Evolutionary conservation across 805 yeast genomes (phyloP).

Genomic region (Torulaspora franciscae): DNA sequence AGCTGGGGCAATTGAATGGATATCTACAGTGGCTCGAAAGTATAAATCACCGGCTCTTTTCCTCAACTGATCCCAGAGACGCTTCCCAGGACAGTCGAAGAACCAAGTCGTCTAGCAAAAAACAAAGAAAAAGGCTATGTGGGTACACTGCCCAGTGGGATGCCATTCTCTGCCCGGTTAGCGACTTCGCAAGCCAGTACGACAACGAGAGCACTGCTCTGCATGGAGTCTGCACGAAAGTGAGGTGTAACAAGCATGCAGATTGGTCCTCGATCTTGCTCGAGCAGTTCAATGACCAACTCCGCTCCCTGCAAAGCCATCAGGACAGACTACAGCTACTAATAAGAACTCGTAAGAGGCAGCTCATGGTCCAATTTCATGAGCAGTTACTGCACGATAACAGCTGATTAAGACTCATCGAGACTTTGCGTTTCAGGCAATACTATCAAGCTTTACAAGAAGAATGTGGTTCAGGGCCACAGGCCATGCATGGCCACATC

Average conservation of each 20-base stretch:
- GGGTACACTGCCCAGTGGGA: slow-evolving; percentile 23
- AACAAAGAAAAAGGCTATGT: slow-evolving; percentile 24
- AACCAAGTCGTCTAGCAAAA: slow-evolving; percentile 15
- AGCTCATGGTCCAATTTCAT: slow-evolving; percentile 28
- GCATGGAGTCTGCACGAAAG: slow-evolving; percentile 26
- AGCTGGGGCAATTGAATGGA: slow-evolving; percentile 14
- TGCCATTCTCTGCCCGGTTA: slow-evolving; percentile 16
- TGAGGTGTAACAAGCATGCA: slow-evolving; percentile 28
- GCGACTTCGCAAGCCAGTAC: slow-evolving; percentile 18
- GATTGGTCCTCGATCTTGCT: slow-evolving; percentile 29
- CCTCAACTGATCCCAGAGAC: slow-evolving; percentile 1
- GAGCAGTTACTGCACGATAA: slow-evolving; percentile 15
- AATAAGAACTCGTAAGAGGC: slow-evolving; percentile 27
- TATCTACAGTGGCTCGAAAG: slow-evolving; percentile 35
- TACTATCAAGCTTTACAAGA: background rate
- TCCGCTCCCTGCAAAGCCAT: slow-evolving; percentile 23
- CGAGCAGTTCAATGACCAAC: slow-evolving; percentile 23
- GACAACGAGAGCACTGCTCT: slow-evolving; percentile 7
- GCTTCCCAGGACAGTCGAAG: slow-evolving; percentile 9
- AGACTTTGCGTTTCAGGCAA: background rate
- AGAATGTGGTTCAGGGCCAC: background rate
- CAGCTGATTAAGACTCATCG: background rate
- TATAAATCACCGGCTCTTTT: slow-evolving; percentile 20
- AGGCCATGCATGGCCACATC: background rate
- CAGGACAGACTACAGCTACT: slow-evolving; percentile 24